phyloP scores from a whole-genome alignment of 768 basidiomycete species.

The Naematelia encephala region DNA sequence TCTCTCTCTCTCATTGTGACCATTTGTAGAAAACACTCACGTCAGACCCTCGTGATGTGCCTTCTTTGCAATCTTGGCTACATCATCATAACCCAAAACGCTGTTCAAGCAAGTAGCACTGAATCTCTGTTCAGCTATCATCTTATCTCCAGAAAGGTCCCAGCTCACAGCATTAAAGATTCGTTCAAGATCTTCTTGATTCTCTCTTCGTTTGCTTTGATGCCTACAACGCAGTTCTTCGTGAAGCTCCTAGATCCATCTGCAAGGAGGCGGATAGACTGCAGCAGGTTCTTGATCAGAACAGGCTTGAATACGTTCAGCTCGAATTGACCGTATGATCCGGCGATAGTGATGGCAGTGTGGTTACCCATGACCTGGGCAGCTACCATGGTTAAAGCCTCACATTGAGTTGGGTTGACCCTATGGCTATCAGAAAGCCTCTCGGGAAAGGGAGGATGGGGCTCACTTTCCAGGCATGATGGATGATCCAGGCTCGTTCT shows the following conservation, averaged over 20 bases:
- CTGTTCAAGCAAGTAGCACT: slow-evolving; percentile 90
- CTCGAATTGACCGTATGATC: slow-evolving; percentile 97
- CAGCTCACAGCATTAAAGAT: slow-evolving; percentile 74
- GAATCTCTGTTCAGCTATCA: neutral
- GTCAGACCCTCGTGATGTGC: slow-evolving; percentile 99
- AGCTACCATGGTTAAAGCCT: slow-evolving; percentile 97
- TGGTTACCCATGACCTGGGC: slow-evolving; percentile 99
- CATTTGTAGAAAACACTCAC: slow-evolving; percentile 37
- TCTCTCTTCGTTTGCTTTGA: slow-evolving; percentile 91
- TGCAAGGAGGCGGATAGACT: slow-evolving; percentile 86
- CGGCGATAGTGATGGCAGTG: slow-evolving; percentile 84
- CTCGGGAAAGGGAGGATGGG: neutral
- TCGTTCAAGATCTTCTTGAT: slow-evolving; percentile 86
- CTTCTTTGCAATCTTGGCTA: slow-evolving; percentile 97
- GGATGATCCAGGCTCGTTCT: slow-evolving; percentile 97
- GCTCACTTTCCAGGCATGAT: slow-evolving; percentile 93
- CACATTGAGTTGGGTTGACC: slow-evolving; percentile 98
- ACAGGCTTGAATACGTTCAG: slow-evolving; percentile 99
- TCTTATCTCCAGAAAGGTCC: neutral
- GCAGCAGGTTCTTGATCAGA: slow-evolving; percentile 94
- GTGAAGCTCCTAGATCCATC: slow-evolving; percentile 96
- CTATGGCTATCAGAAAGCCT: slow-evolving; percentile 16
- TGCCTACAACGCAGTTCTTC: slow-evolving; percentile 93
- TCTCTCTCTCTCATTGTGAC: too few species aligned
- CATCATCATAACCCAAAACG: slow-evolving; percentile 95